Evolutionary conservation across 2,329 filamentous ascomycete species (phyloP), one percentile per base, ranked within the genome.

Genomic region (Tolypocladium nubicola): DNA sequence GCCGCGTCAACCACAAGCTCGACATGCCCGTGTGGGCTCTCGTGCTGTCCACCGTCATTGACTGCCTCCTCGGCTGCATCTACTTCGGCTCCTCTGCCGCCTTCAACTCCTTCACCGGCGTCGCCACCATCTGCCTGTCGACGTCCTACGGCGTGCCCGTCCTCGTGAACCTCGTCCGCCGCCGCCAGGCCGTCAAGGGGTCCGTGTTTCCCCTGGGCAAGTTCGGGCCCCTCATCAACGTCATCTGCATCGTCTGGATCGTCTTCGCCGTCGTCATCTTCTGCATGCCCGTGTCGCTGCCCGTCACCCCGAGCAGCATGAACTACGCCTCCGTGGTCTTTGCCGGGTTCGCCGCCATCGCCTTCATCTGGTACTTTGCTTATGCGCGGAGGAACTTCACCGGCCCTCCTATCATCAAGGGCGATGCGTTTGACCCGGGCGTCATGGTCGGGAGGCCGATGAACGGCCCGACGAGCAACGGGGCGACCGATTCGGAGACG

Each of bases 81-180:
- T 92, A 89, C 73, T 90, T 92, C 61, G 89, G 89, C 11, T 88
- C 85, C 1, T 81, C 82, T 0, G 86, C 87, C 0, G 89, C 89
- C 0, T 92, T 92, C 75, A 88, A 87, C 75, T 86, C 84, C 11
- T 91, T 92, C 70, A 91, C 88, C 0, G 87, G 88, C 35, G 87
- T 90, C 1, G 88, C 88, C 1, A 91, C 88, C 5, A 90, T 92
- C 67, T 90, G 87, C 62, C 79, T 92, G 0, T 87, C 84, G 0
- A 84, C 85, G 4, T 89, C 86, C 0, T 92, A 92, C 68, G 87
- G 85, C 16, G 78, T 90, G 19, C 89, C 89, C 0, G 89, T 92
- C 56, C 72, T 90, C 13, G 85, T 92, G 58, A 87, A 80, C 13
- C 73, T 92, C 3, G 63, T 90, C 1, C 81, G 86, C 19, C 79